Percentiles rank a stretch among this genome's conserved stretches.
phyloP scores from a whole-genome alignment of 345 rosid species.

The Gynandropsis gynandra region DNA sequence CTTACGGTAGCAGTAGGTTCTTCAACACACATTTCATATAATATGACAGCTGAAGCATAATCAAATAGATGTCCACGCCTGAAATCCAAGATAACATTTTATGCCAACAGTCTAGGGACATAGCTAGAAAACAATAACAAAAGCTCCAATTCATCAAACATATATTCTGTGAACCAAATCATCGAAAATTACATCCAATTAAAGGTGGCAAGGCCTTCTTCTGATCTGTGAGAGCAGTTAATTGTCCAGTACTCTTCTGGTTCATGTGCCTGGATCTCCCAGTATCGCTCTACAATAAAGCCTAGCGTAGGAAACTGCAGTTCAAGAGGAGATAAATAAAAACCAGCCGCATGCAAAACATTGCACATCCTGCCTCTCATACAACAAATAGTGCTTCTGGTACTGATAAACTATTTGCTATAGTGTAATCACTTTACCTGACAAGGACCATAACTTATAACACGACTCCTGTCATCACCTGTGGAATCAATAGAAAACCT shows the following conservation, averaged over 20 bases:
- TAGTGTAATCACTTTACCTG: slow-evolving; percentile 46
- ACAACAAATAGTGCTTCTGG: slow-evolving; percentile 9
- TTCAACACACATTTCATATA: slow-evolving; percentile 90
- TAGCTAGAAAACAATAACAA: slow-evolving; percentile 12
- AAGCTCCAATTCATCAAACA: too few relatives aligned
- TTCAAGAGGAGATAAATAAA: slow-evolving; percentile 21
- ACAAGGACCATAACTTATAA: slow-evolving; percentile 96
- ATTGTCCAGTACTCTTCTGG: slow-evolving; percentile 94
- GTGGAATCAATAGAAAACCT: slow-evolving; percentile 61
- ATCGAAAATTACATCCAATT: slow-evolving; percentile 64
- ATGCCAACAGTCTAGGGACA: slow-evolving; percentile 14
- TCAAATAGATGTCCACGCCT: slow-evolving; percentile 98
- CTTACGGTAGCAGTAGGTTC: slow-evolving; percentile 87
- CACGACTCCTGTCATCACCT: slow-evolving; percentile 74
- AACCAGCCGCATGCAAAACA: slow-evolving; percentile 7
- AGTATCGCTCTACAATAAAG: slow-evolving; percentile 86
- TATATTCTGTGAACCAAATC: slow-evolving; percentile 1
- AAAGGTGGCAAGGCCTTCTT: slow-evolving; percentile 71
- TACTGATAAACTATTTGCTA: background rate
- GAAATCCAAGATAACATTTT: slow-evolving; percentile 24
- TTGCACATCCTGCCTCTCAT: slow-evolving; percentile 8
- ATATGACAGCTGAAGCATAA: slow-evolving; percentile 59
- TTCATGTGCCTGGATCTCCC: slow-evolving; percentile 96
- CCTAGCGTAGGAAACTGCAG: slow-evolving; percentile 93
- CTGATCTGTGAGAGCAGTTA: slow-evolving; percentile 76